Evolutionary conservation across 306 rosid species (phyloP).

Genomic region (Urtica urens): DNA sequence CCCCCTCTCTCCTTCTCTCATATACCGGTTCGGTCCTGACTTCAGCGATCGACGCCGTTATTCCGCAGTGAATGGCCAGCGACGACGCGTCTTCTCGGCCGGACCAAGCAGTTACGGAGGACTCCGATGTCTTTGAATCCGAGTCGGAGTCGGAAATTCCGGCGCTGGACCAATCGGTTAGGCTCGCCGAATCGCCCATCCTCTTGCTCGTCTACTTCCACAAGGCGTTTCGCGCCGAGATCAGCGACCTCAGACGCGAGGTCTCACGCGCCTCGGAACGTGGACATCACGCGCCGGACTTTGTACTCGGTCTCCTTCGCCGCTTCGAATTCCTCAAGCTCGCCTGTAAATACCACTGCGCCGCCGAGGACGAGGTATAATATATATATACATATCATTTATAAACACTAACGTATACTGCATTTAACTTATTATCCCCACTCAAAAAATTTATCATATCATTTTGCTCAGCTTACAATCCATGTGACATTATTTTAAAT

Average conservation of each 20-base stretch:
- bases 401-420: too few relatives aligned
- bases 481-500: too few relatives aligned
- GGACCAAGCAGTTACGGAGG: too few relatives aligned
- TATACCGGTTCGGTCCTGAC: slow-evolving; percentile 7
- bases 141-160: background rate
- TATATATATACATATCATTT: background rate
- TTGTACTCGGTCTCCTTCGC: slow-evolving; percentile 31
- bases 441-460: too few relatives aligned
- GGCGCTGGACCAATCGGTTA: slow-evolving; percentile 9
- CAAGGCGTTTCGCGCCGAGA: slow-evolving; percentile 59
- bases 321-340: slow-evolving; percentile 64
- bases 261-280: slow-evolving; percentile 35
- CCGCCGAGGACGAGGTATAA: slow-evolving; percentile 74
- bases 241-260: slow-evolving; percentile 32
- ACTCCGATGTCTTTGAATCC: background rate
- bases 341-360: slow-evolving; percentile 54
- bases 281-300: slow-evolving; percentile 11
- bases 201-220: slow-evolving; percentile 62
- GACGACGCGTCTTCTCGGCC: background rate
- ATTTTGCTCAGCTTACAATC: too few relatives aligned
- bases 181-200: slow-evolving; percentile 43
- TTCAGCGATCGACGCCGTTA: background rate
- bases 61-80: background rate
- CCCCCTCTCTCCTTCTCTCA: slow-evolving; percentile 19
- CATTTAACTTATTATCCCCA: too few relatives aligned